Conservation (phyloP, 768 basidiomycete species). For the Cubamyces lactineus region DNA sequence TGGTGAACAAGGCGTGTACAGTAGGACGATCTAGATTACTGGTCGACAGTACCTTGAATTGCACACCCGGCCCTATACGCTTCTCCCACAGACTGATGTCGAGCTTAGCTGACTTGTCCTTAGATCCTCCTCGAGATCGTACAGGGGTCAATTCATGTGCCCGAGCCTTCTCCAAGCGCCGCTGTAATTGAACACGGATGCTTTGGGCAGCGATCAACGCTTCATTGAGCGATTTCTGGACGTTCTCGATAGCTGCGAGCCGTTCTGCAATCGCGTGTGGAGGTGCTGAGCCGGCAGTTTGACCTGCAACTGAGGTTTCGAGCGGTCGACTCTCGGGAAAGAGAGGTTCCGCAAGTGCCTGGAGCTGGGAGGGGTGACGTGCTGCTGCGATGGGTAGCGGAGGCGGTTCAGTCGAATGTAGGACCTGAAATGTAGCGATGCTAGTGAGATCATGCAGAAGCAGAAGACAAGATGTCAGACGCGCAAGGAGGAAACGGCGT, state of each 20-base stretch:
- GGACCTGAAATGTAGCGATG: not conserved
- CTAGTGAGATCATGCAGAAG: not conserved
- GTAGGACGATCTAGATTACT: not conserved
- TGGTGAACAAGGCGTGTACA: not conserved
- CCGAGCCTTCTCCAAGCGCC: conserved; percentile 2
- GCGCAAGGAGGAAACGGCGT: not conserved
- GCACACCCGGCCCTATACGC: not conserved
- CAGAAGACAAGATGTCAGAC: not conserved
- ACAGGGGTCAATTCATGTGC: not conserved
- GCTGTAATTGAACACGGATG: conserved; percentile 8
- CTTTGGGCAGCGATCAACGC: conserved; percentile 11
- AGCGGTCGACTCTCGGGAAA: conserved; percentile 5
- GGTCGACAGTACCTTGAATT: conserved; percentile 13
- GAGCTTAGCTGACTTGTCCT: not conserved
- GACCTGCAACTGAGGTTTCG: not conserved
- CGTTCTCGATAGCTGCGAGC: conserved; percentile 12
- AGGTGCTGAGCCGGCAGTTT: not conserved
- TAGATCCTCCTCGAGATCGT: not conserved
- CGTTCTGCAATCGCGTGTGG: conserved; percentile 20
- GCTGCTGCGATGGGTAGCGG: conserved; percentile 48
- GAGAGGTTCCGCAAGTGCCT: conserved; percentile 18
- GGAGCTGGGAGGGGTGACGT: conserved; percentile 41
- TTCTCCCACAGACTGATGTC: conserved; percentile 15
- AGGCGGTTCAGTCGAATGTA: not conserved
- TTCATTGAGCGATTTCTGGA: conserved; percentile 14